These are phyloP conservation scores for Ballota nigra DNA, from an alignment of 257 asterid species.

Conservation along the genomic window DNA sequence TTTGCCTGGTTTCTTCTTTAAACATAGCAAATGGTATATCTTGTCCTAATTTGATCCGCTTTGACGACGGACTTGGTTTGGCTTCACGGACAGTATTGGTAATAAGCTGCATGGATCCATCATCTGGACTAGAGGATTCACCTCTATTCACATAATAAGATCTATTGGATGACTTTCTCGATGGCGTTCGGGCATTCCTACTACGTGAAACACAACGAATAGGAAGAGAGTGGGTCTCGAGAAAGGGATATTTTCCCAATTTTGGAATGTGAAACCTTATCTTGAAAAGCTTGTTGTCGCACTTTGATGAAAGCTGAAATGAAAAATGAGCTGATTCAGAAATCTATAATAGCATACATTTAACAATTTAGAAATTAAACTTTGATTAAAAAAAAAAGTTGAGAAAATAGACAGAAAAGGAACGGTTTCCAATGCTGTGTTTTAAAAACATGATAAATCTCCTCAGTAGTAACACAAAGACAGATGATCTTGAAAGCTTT, in stretches of 20 bases:
- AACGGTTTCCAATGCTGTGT: neutral
- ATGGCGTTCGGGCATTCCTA: slow-evolving; percentile 45
- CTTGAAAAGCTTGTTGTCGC: slow-evolving; percentile 74
- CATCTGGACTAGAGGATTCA: slow-evolving; percentile 47
- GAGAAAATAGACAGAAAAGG: neutral
- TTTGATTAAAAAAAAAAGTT: too few relatives aligned
- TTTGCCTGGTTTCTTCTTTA: slow-evolving; percentile 36
- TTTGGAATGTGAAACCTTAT: slow-evolving; percentile 59
- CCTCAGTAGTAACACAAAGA: neutral
- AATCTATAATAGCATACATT: neutral
- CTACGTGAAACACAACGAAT: slow-evolving; percentile 80
- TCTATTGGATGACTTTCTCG: slow-evolving; percentile 46
- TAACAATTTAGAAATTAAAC: neutral
- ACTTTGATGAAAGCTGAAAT: slow-evolving; percentile 86
- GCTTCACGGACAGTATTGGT: slow-evolving; percentile 74
- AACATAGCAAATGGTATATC: slow-evolving; percentile 41
- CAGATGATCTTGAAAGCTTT: slow-evolving; percentile 10
- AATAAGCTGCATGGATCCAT: slow-evolving; percentile 53
- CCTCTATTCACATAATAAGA: slow-evolving; percentile 41
- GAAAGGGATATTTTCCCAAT: slow-evolving; percentile 59
- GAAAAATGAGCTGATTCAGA: slow-evolving; percentile 17
- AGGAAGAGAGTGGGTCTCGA: slow-evolving; percentile 51
- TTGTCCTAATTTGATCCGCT: slow-evolving; percentile 82
- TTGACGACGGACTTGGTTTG: slow-evolving; percentile 76
- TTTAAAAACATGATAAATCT: neutral